Evolutionary conservation across 176 grass and related monocot genomes (phyloP).

Genomic region (Oryza brachyantha): DNA sequence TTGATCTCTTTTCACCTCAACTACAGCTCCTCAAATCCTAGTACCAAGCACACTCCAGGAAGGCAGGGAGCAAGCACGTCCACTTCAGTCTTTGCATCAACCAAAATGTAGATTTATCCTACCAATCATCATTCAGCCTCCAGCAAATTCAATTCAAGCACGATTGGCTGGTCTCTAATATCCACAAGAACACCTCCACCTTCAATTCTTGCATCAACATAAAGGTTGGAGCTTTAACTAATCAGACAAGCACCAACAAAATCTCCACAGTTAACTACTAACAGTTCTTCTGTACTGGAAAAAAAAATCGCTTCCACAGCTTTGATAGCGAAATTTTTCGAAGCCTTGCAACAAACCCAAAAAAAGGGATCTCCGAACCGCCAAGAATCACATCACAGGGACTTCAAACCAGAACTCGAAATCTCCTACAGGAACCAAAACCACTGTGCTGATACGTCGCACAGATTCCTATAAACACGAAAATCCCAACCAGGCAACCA

Average conservation of each 20-base stretch:
- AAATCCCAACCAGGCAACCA: slow-evolving; percentile 5
- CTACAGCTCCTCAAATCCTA: slow-evolving; percentile 23
- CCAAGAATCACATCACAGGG: background rate
- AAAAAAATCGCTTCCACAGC: slow-evolving; percentile 1
- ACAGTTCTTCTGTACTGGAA: background rate
- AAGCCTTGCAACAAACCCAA: background rate
- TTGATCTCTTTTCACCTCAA: slow-evolving; percentile 27
- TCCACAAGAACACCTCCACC: background rate
- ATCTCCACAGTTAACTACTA: background rate
- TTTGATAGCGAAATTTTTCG: background rate
- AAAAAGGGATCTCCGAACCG: background rate
- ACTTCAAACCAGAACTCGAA: background rate
- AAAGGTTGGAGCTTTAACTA: background rate
- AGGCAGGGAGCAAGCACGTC: background rate
- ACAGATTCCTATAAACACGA: background rate
- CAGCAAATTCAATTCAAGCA: background rate
- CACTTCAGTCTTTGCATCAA: slow-evolving; percentile 11
- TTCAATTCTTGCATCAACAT: background rate
- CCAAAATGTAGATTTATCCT: background rate
- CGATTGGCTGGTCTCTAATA: background rate
- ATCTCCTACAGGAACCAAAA: background rate
- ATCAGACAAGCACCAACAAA: background rate
- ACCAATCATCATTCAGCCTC: background rate
- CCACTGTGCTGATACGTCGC: background rate
- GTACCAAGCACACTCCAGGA: background rate